Evolutionary conservation across 1,284 basidiomycete species (phyloP).

Genomic region (Trametes pubescens): DNA sequence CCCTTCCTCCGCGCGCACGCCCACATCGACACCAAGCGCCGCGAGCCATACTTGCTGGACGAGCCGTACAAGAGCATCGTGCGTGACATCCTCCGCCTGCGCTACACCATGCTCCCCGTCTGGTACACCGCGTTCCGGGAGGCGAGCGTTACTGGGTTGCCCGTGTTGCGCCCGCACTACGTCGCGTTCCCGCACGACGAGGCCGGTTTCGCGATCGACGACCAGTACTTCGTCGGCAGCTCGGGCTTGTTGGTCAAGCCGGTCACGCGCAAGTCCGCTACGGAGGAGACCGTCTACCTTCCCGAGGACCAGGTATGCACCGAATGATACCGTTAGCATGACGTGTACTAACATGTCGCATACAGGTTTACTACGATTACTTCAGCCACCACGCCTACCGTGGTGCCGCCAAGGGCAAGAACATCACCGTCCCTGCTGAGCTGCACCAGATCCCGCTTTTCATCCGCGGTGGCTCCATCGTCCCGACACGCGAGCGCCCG

Average conservation of each 20-base stretch:
- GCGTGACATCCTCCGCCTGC: conserved; percentile 80
- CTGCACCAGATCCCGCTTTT: conserved; percentile 87
- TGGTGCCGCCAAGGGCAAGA: conserved; percentile 66
- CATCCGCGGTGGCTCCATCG: conserved; percentile 91
- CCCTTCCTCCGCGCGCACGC: conserved; percentile 99
- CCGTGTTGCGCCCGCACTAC: conserved; percentile 93
- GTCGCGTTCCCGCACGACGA: conserved; percentile 91
- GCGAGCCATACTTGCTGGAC: conserved; percentile 94
- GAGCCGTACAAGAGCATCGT: conserved; percentile 89
- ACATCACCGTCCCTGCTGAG: conserved; percentile 79
- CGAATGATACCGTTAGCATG: neutral
- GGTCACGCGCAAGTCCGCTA: conserved; percentile 80
- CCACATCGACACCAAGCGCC: conserved; percentile 97
- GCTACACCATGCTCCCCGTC: conserved; percentile 90
- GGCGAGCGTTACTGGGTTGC: conserved; percentile 80
- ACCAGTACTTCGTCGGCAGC: conserved; percentile 93
- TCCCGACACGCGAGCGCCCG: conserved; percentile 88
- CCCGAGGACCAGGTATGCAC: conserved; percentile 81
- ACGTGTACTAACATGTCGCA: neutral
- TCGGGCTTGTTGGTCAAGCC: conserved; percentile 95
- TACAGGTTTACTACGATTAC: conserved; percentile 96
- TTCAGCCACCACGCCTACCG: conserved; percentile 77
- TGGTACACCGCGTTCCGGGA: conserved; percentile 99
- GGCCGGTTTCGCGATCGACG: conserved; percentile 87
- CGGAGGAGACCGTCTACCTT: conserved; percentile 82